A percentile compares a stretch with the other conserved stretches of the same genome.
These are phyloP conservation scores for Eutrema japonicum DNA, from an alignment of 345 rosid genomes.

Conservation along the genomic window DNA sequence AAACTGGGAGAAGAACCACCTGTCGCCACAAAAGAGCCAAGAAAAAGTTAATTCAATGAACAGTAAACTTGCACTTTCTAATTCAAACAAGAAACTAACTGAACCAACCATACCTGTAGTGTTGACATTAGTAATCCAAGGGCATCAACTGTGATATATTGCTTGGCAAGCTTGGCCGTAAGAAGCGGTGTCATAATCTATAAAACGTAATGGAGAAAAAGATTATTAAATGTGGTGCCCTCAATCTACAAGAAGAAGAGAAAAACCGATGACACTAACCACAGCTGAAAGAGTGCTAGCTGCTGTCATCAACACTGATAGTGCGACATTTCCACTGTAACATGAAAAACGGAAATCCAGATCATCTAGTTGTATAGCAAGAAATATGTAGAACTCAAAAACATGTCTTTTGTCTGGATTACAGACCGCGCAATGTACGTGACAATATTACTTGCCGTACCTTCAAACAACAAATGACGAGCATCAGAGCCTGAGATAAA, in stretches of 20 bases:
- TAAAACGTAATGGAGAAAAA: constrained; percentile 12
- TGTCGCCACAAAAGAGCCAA: constrained; percentile 34
- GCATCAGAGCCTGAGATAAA: constrained; percentile 18
- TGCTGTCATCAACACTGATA: constrained; percentile 92
- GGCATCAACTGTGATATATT: constrained; percentile 86
- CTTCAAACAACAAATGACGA: constrained; percentile 50
- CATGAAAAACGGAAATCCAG: constrained; percentile 29
- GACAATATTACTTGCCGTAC: constrained; percentile 94
- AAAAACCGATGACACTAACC: constrained; percentile 54
- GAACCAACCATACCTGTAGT: constrained; percentile 58
- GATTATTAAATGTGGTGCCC: neutral
- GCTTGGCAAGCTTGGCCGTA: constrained; percentile 84
- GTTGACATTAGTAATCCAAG: constrained; percentile 70
- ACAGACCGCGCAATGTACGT: constrained; percentile 79
- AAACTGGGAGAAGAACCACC: constrained; percentile 91
- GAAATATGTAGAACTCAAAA: constrained; percentile 20
- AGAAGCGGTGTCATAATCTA: constrained; percentile 93
- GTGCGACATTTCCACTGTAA: constrained; percentile 86
- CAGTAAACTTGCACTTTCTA: neutral
- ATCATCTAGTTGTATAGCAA: constrained; percentile 28
- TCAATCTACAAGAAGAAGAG: constrained; percentile 11
- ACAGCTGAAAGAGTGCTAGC: constrained; percentile 87
- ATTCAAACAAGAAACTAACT: constrained; percentile 21
- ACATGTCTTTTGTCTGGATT: constrained; percentile 12
- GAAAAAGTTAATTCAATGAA: neutral